phyloP scores from a whole-genome alignment of 2,329 filamentous ascomycete genomes.

The Chaetomium olivaceum region DNA sequence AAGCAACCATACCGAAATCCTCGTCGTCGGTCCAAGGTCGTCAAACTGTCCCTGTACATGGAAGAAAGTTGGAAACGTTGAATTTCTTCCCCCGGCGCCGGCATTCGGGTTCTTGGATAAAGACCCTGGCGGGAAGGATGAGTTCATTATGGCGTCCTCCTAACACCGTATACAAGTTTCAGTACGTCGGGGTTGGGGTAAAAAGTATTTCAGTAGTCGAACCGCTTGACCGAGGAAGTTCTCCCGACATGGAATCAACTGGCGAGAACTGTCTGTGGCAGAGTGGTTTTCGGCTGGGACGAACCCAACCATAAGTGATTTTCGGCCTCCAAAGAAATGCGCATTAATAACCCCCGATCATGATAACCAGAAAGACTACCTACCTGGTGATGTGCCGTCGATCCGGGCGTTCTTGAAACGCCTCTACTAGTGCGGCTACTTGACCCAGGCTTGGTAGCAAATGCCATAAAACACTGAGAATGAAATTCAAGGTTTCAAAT shows the following conservation, averaged over 20 bases:
- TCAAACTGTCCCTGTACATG: neutral
- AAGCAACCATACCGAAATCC: constrained; percentile 27
- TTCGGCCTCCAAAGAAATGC: neutral
- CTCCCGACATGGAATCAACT: neutral
- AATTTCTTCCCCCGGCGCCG: neutral
- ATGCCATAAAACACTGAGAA: neutral
- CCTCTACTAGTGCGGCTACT: neutral
- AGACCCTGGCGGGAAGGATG: neutral
- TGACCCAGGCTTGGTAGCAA: neutral
- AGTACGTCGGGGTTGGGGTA: too few relatives aligned
- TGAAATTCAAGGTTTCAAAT: too few relatives aligned
- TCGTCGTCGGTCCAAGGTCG: constrained; percentile 4
- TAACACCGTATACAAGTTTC: neutral
- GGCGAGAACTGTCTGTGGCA: neutral
- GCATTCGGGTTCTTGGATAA: neutral
- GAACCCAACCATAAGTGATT: neutral
- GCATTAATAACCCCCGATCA: neutral
- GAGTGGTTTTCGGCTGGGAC: too few relatives aligned
- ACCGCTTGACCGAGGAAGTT: too few relatives aligned
- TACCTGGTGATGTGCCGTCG: too few relatives aligned
- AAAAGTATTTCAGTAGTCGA: too few relatives aligned
- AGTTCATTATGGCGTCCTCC: neutral
- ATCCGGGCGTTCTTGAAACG: constrained; percentile 5
- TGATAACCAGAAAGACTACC: neutral
- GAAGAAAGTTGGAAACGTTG: neutral